A percentile compares a stretch with the other conserved stretches of the same genome.
These are phyloP conservation scores for Usnea hakonensis DNA, from an alignment of 495 filamentous ascomycete genomes.

Conservation along the genomic window DNA sequence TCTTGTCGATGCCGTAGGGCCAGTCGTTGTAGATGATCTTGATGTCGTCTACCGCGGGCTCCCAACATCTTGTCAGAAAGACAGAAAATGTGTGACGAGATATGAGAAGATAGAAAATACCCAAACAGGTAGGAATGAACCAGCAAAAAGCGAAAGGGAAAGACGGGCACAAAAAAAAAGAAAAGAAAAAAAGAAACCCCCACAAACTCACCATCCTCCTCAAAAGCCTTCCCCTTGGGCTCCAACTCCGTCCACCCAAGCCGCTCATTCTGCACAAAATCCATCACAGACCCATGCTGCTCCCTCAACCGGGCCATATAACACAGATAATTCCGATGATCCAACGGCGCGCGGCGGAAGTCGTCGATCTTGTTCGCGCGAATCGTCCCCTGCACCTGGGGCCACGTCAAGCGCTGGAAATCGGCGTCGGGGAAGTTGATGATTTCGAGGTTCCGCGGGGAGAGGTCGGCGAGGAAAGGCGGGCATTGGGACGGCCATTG, in stretches of 20 bases:
- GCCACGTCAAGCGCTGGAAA: conserved; percentile 54
- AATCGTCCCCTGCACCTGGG: conserved; percentile 53
- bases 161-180: not conserved
- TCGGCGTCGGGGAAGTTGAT: conserved; percentile 56
- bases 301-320: conserved; percentile 54
- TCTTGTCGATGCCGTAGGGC: conserved; percentile 73
- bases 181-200: conserved; percentile 33
- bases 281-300: conserved; percentile 63
- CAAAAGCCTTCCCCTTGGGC: conserved; percentile 39
- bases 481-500: conserved; percentile 61
- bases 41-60: conserved; percentile 47
- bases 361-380: conserved; percentile 58
- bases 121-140: too few relatives aligned
- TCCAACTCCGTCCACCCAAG: conserved; percentile 54
- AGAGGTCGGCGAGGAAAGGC: conserved; percentile 51
- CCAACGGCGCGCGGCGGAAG: conserved; percentile 66
- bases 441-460: conserved; percentile 49
- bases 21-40: conserved; percentile 82
- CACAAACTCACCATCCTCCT: too few relatives aligned
- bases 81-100: too few relatives aligned
- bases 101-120: too few relatives aligned
- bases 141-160: not conserved
- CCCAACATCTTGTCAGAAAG: not conserved
- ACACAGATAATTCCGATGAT: conserved; percentile 62
- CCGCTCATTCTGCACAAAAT: conserved; percentile 59